phyloP scores from a whole-genome alignment of 345 rosid genomes.

The Eucalyptus camaldulensis region DNA sequence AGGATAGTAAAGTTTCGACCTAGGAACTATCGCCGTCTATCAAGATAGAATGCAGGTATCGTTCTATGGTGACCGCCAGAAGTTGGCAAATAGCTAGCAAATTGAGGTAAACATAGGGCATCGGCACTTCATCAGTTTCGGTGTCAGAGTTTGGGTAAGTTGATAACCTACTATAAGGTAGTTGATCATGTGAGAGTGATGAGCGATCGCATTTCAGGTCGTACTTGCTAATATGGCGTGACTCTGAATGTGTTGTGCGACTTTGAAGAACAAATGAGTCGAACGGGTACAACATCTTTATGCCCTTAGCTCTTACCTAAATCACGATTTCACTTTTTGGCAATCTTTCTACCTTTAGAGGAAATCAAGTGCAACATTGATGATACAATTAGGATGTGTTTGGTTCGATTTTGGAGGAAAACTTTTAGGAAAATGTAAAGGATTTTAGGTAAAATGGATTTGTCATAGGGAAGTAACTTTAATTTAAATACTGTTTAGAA shows the following conservation, averaged over 20 bases:
- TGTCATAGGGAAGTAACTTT: neutral
- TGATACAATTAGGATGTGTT: neutral
- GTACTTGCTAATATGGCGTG: neutral
- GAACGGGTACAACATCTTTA: neutral
- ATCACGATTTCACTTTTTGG: neutral
- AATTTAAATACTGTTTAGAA: neutral
- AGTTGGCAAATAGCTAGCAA: neutral
- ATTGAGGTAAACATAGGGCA: neutral
- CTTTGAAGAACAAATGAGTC: neutral
- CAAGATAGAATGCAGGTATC: neutral
- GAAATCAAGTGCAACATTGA: neutral
- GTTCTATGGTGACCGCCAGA: neutral
- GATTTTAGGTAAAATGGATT: neutral
- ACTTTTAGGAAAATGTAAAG: too few species aligned
- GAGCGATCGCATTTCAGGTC: neutral
- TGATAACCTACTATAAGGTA: neutral
- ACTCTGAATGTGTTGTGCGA: neutral
- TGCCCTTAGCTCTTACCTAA: neutral
- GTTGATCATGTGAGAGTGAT: neutral
- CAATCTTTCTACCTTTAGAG: neutral
- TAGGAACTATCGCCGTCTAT: neutral
- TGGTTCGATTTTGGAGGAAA: neutral
- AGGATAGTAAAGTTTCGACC: neutral
- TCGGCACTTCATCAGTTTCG: neutral
- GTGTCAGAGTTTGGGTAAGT: neutral